These are phyloP conservation scores for Brasenia schreberi DNA, from an alignment of 164 flowering plant species.

Conservation along the genomic window DNA sequence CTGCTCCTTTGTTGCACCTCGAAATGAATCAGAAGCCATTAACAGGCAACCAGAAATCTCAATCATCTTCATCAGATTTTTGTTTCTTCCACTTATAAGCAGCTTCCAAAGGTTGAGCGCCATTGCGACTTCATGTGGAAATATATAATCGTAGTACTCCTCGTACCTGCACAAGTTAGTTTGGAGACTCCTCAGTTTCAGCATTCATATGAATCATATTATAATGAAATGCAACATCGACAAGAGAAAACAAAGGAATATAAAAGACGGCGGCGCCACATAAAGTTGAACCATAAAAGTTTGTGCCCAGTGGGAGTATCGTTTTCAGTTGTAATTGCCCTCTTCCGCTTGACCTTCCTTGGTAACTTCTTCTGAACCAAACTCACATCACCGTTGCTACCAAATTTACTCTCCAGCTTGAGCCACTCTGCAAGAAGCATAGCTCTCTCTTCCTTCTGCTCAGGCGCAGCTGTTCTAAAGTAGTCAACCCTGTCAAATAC, in stretches of 20 bases:
- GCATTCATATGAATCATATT: not conserved
- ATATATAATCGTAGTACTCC: conserved; percentile 72
- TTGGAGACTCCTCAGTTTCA: not conserved
- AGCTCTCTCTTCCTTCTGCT: conserved; percentile 83
- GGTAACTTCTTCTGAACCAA: conserved; percentile 69
- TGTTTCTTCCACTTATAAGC: conserved; percentile 91
- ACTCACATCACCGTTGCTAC: conserved; percentile 61
- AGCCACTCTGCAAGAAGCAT: conserved; percentile 91
- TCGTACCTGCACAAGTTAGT: conserved; percentile 19
- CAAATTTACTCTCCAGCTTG: conserved; percentile 53
- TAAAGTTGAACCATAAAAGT: not conserved
- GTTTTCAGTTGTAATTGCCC: conserved; percentile 51
- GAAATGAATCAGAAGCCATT: not conserved
- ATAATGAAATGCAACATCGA: not conserved
- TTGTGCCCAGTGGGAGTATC: conserved; percentile 62
- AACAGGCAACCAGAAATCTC: conserved; percentile 14
- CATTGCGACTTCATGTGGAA: conserved; percentile 64
- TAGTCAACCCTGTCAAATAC: conserved; percentile 71
- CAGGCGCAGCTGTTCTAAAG: conserved; percentile 64
- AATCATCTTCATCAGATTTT: conserved; percentile 22
- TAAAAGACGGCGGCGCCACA: not conserved
- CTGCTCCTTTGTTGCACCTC: no score
- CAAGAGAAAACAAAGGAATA: not conserved
- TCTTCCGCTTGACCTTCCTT: conserved; percentile 74
- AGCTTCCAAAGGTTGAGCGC: conserved; percentile 61